Conservation (phyloP, 2,329 filamentous ascomycete species). For the Daldinia sp. region DNA sequence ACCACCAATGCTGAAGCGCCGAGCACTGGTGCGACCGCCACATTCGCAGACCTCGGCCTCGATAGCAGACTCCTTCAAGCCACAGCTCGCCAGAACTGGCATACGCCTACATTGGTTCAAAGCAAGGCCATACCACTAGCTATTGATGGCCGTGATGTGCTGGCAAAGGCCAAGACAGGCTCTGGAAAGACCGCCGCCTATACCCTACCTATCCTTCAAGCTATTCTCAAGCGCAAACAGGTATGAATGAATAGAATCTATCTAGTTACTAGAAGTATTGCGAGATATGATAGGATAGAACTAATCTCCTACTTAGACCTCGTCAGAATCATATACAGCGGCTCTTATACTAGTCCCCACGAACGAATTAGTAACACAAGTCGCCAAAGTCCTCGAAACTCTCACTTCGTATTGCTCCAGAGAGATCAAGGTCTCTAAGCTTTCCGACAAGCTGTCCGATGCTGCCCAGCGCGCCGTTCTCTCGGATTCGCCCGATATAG, state of each 20-base stretch:
- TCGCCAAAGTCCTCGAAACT: conserved; percentile 80
- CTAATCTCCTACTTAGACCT: conserved; percentile 55
- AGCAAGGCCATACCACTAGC: conserved; percentile 88
- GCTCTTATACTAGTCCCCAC: conserved; percentile 95
- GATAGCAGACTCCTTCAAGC: conserved; percentile 89
- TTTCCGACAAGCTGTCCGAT: conserved; percentile 91
- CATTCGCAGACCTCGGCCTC: conserved; percentile 82
- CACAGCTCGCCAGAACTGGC: conserved; percentile 84
- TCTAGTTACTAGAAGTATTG: conserved; percentile 1
- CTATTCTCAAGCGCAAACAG: conserved; percentile 82
- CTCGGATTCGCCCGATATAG: conserved; percentile 85
- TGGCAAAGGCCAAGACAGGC: conserved; percentile 93
- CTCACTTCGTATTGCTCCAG: conserved; percentile 88
- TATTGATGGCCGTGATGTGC: conserved; percentile 86
- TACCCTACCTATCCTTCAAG: conserved; percentile 86
- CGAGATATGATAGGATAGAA: background rate
- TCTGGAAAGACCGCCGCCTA: conserved; percentile 99
- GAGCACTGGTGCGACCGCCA: conserved; percentile 50
- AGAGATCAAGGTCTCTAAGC: conserved; percentile 83
- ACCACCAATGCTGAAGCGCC: conserved; percentile 50
- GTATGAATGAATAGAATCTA: conserved; percentile 54
- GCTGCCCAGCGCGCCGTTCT: conserved; percentile 89
- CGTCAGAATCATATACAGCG: conserved; percentile 68
- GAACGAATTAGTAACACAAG: conserved; percentile 92
- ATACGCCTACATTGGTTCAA: conserved; percentile 89